Conservation (phyloP, 129 eudicot species). For the Pseudognaphalium luteoalbum region DNA sequence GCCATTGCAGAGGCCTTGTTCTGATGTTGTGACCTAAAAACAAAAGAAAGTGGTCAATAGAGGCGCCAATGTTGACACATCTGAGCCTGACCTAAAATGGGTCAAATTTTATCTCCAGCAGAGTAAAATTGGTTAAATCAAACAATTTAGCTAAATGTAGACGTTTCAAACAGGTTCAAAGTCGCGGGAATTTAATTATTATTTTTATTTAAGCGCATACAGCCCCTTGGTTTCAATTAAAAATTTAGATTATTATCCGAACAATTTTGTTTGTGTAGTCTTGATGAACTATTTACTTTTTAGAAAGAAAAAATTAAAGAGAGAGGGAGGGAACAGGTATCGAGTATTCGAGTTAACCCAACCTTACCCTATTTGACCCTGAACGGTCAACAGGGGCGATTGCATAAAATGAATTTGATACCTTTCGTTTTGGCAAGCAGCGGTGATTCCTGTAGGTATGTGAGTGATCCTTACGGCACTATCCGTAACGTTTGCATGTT, state of each 20-base stretch:
- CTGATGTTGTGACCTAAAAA: constrained; percentile 77
- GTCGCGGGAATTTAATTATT: neutral
- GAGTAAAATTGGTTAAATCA: neutral
- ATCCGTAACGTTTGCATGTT: constrained; percentile 80
- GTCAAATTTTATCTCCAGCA: neutral
- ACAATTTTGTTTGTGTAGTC: neutral
- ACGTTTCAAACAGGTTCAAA: neutral
- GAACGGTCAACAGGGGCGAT: neutral
- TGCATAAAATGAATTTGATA: constrained; percentile 28
- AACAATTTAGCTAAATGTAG: neutral
- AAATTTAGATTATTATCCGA: neutral
- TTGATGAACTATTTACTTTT: neutral
- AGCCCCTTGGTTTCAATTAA: neutral
- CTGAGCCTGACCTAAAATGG: neutral
- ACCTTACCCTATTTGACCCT: neutral
- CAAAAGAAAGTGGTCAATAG: neutral
- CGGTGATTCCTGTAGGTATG: constrained; percentile 81
- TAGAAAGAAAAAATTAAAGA: too few relatives aligned
- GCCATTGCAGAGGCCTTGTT: constrained; percentile 94
- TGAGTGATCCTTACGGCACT: constrained; percentile 93
- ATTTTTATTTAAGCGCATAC: neutral
- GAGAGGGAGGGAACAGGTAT: too few relatives aligned
- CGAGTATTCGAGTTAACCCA: neutral
- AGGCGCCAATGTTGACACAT: neutral
- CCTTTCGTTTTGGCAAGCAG: constrained; percentile 92